Conservation (phyloP, 108 stramenopile species). For the Mayamaea pseudoterrestris region DNA sequence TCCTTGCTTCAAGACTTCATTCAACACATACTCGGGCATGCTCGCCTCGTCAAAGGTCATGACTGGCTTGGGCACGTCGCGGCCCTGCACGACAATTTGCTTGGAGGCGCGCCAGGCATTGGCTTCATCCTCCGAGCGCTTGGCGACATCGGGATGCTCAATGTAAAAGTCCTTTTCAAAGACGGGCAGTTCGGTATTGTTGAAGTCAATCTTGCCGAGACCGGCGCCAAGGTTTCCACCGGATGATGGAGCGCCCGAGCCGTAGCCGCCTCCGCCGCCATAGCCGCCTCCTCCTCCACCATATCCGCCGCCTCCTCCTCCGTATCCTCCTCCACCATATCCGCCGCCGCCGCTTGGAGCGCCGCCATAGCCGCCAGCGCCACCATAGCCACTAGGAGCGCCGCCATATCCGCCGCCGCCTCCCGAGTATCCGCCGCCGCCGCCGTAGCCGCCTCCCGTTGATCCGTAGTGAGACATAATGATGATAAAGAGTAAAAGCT, state of each 20-base stretch:
- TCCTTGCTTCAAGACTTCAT: slow-evolving; percentile 91
- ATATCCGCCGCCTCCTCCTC: slow-evolving; percentile 11
- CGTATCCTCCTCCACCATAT: slow-evolving; percentile 10
- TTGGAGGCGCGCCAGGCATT: slow-evolving; percentile 81
- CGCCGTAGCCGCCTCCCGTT: slow-evolving; percentile 11
- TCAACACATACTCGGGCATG: slow-evolving; percentile 92
- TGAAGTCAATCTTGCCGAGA: slow-evolving; percentile 72
- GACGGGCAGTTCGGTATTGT: slow-evolving; percentile 62
- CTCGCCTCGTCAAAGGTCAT: slow-evolving; percentile 90
- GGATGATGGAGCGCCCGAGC: slow-evolving; percentile 34
- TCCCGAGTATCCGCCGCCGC: slow-evolving; percentile 3
- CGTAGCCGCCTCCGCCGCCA: slow-evolving; percentile 24
- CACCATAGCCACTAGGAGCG: slow-evolving; percentile 14
- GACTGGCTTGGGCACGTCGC: slow-evolving; percentile 94
- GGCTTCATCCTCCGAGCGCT: slow-evolving; percentile 72
- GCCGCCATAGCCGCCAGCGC: slow-evolving; percentile 15
- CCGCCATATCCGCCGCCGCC: slow-evolving; percentile 21
- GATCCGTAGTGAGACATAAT: slow-evolving; percentile 22
- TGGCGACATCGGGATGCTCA: slow-evolving; percentile 95
- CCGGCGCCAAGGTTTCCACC: slow-evolving; percentile 54
- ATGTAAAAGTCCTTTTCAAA: slow-evolving; percentile 99
- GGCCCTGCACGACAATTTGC: slow-evolving; percentile 72
- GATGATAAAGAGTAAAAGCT: no score
- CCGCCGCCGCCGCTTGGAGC: slow-evolving; percentile 4
- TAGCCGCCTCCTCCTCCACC: slow-evolving; percentile 22